Conservation (phyloP, 306 rosid genomes). For the Begonia peltatifolia region DNA sequence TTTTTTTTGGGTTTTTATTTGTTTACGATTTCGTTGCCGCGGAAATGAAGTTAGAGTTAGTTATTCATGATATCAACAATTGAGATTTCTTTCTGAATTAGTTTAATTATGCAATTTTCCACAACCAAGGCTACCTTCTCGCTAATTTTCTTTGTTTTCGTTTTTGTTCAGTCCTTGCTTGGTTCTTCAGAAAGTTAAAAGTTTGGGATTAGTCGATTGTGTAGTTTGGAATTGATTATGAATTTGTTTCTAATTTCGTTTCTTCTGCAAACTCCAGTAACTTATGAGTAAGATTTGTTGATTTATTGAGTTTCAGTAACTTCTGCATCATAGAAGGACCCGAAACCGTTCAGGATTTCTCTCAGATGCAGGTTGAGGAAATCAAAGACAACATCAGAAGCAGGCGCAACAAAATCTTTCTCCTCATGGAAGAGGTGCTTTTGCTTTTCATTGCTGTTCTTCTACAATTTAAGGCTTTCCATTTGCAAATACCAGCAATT, state of each 20-base stretch:
- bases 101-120: too few relatives aligned
- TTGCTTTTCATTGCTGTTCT: constrained; percentile 3
- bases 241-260: too few relatives aligned
- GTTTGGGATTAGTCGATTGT: too few relatives aligned
- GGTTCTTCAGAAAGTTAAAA: too few relatives aligned
- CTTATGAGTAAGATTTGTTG: too few relatives aligned
- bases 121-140: too few relatives aligned
- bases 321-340: constrained; percentile 98
- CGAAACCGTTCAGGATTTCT: constrained; percentile 76
- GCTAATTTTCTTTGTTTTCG: too few relatives aligned
- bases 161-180: too few relatives aligned
- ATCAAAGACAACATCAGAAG: constrained; percentile 85
- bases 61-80: not conserved
- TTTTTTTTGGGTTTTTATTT: too few relatives aligned
- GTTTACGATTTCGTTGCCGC: not conserved
- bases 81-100: too few relatives aligned
- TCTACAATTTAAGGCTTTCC: not conserved
- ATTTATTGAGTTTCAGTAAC: constrained; percentile 29
- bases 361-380: constrained; percentile 77
- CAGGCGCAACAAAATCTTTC: constrained; percentile 82
- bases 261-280: not conserved
- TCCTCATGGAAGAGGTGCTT: constrained; percentile 91
- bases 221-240: too few relatives aligned
- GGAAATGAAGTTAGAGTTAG: constrained; percentile 1
- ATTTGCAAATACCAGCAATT: not conserved